Evolutionary conservation across 177 flowering plant species (phyloP).

Genomic region (Vitis hybrid): DNA sequence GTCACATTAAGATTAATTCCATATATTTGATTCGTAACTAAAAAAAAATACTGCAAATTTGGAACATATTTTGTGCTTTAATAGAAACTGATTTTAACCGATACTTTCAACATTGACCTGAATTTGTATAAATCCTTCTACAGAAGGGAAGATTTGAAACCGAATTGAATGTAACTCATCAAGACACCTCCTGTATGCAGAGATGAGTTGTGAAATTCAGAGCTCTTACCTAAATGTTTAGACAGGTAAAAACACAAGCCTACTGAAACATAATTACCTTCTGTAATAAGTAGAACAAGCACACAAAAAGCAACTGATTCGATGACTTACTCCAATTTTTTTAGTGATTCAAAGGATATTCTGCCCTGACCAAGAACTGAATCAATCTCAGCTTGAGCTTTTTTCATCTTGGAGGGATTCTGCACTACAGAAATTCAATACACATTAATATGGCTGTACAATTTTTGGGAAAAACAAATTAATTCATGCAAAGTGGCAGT

Average conservation of each 20-base stretch:
- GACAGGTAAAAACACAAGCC: neutral
- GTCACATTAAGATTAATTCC: no score
- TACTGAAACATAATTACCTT: neutral
- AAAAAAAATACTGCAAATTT: no score
- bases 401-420: slow-evolving; percentile 87
- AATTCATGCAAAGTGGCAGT: neutral
- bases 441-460: slow-evolving; percentile 1
- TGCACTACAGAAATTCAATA: slow-evolving; percentile 30
- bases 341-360: slow-evolving; percentile 62
- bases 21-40: no score
- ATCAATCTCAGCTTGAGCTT: slow-evolving; percentile 92
- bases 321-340: slow-evolving; percentile 69
- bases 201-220: no score
- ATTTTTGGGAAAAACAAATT: no score
- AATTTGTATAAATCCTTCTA: no score
- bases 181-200: no score
- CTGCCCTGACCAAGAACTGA: slow-evolving; percentile 60
- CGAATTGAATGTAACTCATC: no score
- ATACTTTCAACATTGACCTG: no score
- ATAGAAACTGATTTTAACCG: no score
- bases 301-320: neutral
- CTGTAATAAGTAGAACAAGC: neutral
- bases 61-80: no score
- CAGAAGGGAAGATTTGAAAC: no score
- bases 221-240: neutral